Evolutionary conservation across 169 alveolate genomes (phyloP).

Genomic region (Cryptosporidium meleagridis): DNA sequence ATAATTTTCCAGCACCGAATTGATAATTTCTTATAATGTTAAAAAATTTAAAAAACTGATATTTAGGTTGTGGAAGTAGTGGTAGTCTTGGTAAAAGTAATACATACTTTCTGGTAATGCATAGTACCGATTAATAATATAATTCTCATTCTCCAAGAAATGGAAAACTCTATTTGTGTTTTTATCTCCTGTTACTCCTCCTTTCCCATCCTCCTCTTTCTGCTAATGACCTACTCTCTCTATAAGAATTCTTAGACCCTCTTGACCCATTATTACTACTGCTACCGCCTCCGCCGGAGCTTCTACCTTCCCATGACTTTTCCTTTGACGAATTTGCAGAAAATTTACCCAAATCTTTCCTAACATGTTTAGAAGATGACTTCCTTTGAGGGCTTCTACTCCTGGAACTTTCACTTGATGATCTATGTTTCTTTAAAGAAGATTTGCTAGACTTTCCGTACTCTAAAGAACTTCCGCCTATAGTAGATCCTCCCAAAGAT

Average conservation of each 20-base stretch:
- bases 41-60: too few species aligned
- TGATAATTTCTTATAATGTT: too few species aligned
- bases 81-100: not conserved
- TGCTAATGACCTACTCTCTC: conserved; percentile 53
- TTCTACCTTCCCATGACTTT: conserved; percentile 21
- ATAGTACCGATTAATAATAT: not conserved
- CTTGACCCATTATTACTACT: conserved; percentile 8
- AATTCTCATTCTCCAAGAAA: not conserved
- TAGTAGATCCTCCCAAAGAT: not conserved
- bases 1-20: not conserved
- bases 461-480: not conserved
- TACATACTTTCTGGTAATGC: not conserved
- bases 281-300: conserved; percentile 7
- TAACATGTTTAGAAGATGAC: conserved; percentile 28
- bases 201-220: conserved; percentile 74
- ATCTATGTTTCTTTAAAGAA: conserved; percentile 29
- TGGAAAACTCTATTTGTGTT: not conserved
- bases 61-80: not conserved
- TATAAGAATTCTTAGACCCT: conserved; percentile 33
- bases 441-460: not conserved
- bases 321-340: conserved; percentile 21
- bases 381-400: conserved; percentile 59
- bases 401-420: conserved; percentile 58
- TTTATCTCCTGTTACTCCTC: conserved; percentile 37
- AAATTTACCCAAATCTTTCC: conserved; percentile 38